Evolutionary conservation across 2,329 filamentous ascomycete genomes (phyloP).

Genomic region (Pseudogymnoascus verrucosus): DNA sequence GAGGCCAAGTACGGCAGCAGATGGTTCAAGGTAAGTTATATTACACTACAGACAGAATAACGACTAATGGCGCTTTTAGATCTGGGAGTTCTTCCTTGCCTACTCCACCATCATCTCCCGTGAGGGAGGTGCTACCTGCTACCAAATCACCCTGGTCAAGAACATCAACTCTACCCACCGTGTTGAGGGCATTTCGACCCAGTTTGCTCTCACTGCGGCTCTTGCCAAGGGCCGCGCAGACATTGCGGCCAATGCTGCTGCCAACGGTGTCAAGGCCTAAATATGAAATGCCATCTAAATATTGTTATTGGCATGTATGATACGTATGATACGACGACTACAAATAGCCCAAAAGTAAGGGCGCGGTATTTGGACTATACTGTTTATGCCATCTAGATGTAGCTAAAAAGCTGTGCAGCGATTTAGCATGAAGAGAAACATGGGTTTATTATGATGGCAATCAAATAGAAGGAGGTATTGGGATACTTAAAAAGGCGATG

Average conservation of each 20-base stretch:
- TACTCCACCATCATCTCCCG: conserved; percentile 68
- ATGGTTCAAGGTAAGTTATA: conserved; percentile 78
- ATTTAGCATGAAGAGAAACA: not conserved
- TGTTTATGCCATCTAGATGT: not conserved
- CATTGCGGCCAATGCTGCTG: not conserved
- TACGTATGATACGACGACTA: conserved; percentile 8
- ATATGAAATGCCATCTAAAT: conserved; percentile 6
- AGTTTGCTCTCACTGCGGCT: conserved; percentile 57
- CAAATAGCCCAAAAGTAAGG: not conserved
- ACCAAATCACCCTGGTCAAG: conserved; percentile 71
- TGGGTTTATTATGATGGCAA: conserved; percentile 3
- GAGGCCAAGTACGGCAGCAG: conserved; percentile 88
- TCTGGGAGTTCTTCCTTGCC: conserved; percentile 78
- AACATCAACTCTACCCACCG: conserved; percentile 77
- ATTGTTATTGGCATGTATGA: conserved; percentile 4
- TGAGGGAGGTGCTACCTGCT: conserved; percentile 69
- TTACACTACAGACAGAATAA: not conserved
- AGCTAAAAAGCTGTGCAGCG: conserved; percentile 1
- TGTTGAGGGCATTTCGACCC: conserved; percentile 60
- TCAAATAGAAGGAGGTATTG: conserved; percentile 3
- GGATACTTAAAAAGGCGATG: not conserved
- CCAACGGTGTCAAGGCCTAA: conserved; percentile 3
- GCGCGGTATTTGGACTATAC: conserved; percentile 5
- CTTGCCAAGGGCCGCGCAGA: conserved; percentile 32
- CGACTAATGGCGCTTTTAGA: conserved; percentile 36